phyloP scores from a whole-genome alignment of 108 stramenopile species.

The Cyclotella baltica region DNA sequence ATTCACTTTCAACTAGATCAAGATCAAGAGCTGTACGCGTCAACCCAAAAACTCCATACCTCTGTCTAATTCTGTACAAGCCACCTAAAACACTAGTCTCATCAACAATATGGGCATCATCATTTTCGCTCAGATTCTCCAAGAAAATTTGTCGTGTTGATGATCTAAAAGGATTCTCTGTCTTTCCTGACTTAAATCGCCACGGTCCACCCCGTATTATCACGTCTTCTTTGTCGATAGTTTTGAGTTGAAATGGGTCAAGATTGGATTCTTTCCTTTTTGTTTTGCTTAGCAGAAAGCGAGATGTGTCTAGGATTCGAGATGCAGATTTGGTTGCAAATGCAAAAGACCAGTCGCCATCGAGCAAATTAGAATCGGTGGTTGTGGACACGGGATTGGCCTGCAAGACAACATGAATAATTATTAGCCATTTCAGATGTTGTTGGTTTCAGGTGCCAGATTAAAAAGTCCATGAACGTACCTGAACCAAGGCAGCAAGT shows the following conservation, averaged over 20 bases:
- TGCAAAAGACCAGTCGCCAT: constrained; percentile 69
- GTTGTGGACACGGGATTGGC: constrained; percentile 71
- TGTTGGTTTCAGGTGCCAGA: background rate
- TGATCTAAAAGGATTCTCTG: constrained; percentile 57
- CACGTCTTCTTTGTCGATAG: background rate
- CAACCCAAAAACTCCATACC: constrained; percentile 57
- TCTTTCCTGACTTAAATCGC: constrained; percentile 47
- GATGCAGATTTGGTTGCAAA: constrained; percentile 62
- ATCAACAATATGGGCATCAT: constrained; percentile 64
- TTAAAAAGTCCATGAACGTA: constrained; percentile 9
- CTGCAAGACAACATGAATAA: background rate
- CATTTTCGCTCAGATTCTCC: constrained; percentile 61
- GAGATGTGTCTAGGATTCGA: constrained; percentile 52
- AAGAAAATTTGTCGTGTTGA: constrained; percentile 59
- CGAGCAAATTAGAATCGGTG: constrained; percentile 73
- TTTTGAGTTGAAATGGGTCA: background rate
- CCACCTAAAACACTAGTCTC: constrained; percentile 53
- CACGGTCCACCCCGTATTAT: constrained; percentile 45
- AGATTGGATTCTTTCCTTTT: constrained; percentile 24
- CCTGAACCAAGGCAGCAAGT: constrained; percentile 65
- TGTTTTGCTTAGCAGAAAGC: constrained; percentile 59
- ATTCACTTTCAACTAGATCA: constrained; percentile 45
- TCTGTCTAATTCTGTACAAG: constrained; percentile 28
- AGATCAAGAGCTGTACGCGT: constrained; percentile 62
- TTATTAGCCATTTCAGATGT: background rate